phyloP scores from a whole-genome alignment of 192 early-diverging fungal species.

The Rhizoclosmatium globosum region DNA sequence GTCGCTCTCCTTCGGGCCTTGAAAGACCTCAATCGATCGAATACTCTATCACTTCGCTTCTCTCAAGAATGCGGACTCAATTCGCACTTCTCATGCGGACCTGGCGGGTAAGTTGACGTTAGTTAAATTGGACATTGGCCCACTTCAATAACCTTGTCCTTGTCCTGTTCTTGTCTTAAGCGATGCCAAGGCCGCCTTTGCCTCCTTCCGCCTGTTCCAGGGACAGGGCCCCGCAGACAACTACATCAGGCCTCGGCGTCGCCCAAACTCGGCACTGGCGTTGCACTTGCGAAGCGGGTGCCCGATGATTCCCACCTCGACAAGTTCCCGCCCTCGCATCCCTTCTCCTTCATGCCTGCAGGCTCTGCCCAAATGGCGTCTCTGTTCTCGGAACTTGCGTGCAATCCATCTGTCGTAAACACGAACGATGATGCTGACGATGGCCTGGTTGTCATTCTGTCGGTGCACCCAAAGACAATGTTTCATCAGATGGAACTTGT shows the following conservation, averaged over 20 bases:
- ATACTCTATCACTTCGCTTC: conserved; percentile 41
- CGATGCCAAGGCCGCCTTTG: conserved; percentile 29
- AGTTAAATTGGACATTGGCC: not conserved
- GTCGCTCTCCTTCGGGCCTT: conserved; percentile 42
- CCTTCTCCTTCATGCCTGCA: conserved; percentile 2
- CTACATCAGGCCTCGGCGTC: not conserved
- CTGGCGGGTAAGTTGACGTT: conserved; percentile 11
- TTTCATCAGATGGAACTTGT: conserved; percentile 49
- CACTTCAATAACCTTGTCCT: not conserved
- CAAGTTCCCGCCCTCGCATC: not conserved
- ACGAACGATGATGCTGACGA: conserved; percentile 29
- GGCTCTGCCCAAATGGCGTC: conserved; percentile 10
- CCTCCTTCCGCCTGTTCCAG: conserved; percentile 24
- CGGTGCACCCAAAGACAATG: conserved; percentile 45
- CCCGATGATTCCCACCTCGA: conserved; percentile 10
- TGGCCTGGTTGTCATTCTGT: conserved; percentile 35
- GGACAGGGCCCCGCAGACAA: conserved; percentile 1
- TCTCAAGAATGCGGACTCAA: conserved; percentile 38
- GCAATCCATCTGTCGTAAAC: conserved; percentile 29
- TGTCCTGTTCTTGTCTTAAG: not conserved
- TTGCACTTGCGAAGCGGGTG: not conserved
- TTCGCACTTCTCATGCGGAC: conserved; percentile 46
- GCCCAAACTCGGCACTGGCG: not conserved
- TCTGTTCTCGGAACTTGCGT: conserved; percentile 11
- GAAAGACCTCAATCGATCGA: conserved; percentile 44